A percentile compares a stretch with the other conserved stretches of the same genome.
Conservation (phyloP, 2,329 filamentous ascomycete species). For the Hymenotorrendiella dingleyae region DNA sequence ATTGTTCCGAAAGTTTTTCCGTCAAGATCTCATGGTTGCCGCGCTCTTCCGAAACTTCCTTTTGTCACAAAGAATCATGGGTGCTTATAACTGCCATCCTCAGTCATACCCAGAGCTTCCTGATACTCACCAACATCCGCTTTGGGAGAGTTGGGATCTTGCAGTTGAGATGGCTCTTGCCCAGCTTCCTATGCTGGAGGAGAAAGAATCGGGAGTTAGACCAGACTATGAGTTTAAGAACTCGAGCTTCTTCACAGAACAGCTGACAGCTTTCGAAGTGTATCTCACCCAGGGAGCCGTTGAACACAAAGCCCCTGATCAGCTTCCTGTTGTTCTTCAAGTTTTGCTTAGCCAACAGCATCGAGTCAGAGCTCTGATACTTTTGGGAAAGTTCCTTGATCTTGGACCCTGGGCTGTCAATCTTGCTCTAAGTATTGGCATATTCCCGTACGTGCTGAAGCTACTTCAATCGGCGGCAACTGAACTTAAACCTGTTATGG, state of each 20-base stretch:
- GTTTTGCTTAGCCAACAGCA: constrained; percentile 95
- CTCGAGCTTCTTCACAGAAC: constrained; percentile 94
- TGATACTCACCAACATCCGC: constrained; percentile 86
- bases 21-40: constrained; percentile 98
- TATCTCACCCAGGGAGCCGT: constrained; percentile 82
- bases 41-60: constrained; percentile 95
- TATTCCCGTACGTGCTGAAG: constrained; percentile 98
- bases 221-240: constrained; percentile 85
- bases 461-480: constrained; percentile 89
- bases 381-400: constrained; percentile 89
- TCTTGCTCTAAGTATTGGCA: constrained; percentile 91
- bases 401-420: constrained; percentile 98
- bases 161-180: constrained; percentile 92
- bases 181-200: constrained; percentile 81
- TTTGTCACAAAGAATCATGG: constrained; percentile 91
- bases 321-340: constrained; percentile 92
- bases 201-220: constrained; percentile 58
- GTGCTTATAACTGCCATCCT: constrained; percentile 90
- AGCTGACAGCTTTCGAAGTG: constrained; percentile 93
- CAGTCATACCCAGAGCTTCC: constrained; percentile 89
- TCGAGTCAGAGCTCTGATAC: constrained; percentile 79
- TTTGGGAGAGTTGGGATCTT: constrained; percentile 97
- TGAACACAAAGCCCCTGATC: constrained; percentile 82
- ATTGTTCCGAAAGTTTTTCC: constrained; percentile 92
- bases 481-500: constrained; percentile 96